Evolutionary conservation across 208 protist species (phyloP).

Genomic region (Crithidia bombi): DNA sequence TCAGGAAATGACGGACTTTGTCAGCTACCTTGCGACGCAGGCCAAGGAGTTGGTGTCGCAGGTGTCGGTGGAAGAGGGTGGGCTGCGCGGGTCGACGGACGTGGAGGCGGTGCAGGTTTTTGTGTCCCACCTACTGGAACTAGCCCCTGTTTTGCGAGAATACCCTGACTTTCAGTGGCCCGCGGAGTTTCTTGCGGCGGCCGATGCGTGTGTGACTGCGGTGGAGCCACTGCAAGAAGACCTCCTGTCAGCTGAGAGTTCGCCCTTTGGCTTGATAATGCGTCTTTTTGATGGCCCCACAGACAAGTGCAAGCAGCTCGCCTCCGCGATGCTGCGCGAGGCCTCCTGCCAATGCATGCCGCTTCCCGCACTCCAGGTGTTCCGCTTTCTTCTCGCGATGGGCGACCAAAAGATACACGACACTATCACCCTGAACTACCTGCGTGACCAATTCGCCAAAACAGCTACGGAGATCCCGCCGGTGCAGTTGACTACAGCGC

Average conservation of each 20-base stretch:
- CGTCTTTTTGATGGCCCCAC: constrained; percentile 45
- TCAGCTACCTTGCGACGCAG: constrained; percentile 43
- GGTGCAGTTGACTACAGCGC: constrained; percentile 76
- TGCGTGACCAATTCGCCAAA: constrained; percentile 75
- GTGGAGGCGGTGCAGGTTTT: constrained; percentile 43
- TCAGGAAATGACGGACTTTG: constrained; percentile 52
- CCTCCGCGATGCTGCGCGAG: constrained; percentile 59
- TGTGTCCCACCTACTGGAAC: constrained; percentile 33
- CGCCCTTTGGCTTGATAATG: constrained; percentile 42
- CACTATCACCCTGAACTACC: constrained; percentile 47
- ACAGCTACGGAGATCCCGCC: constrained; percentile 74
- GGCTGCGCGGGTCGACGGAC: constrained; percentile 41
- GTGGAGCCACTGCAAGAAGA: constrained; percentile 26
- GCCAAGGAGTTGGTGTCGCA: constrained; percentile 41
- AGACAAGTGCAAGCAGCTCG: constrained; percentile 41
- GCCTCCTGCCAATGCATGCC: constrained; percentile 53
- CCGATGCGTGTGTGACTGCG: constrained; percentile 20
- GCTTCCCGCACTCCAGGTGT: constrained; percentile 74
- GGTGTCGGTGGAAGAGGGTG: constrained; percentile 46
- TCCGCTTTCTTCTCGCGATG: constrained; percentile 73
- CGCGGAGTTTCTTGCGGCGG: constrained; percentile 24
- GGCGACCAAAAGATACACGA: constrained; percentile 61
- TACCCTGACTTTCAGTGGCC: constrained; percentile 23
- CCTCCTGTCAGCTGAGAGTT: constrained; percentile 33
- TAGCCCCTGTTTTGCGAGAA: constrained; percentile 16